A percentile compares a stretch with the other conserved stretches of the same genome.
Evolutionary conservation across 2,329 filamentous ascomycete species (phyloP).

Genomic region (Curvularia hawaiiensis): DNA sequence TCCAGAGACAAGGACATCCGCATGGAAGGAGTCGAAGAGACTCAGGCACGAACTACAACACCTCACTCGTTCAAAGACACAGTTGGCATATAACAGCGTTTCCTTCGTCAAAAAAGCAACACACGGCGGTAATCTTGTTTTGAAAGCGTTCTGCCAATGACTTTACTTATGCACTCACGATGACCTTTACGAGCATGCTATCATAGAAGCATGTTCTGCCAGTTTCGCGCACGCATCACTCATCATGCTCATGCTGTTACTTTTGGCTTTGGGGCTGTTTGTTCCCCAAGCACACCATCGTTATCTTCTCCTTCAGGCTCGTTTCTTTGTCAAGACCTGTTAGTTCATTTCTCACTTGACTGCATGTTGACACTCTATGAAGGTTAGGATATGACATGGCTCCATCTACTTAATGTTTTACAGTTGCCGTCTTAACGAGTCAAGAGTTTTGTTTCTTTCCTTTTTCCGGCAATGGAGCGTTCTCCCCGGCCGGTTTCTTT

Average conservation of each 20-base stretch:
- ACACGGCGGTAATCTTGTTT: constrained; percentile 46
- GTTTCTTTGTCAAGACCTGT: constrained; percentile 26
- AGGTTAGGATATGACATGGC: constrained; percentile 40
- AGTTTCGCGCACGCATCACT: constrained; percentile 23
- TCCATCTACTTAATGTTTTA: constrained; percentile 44
- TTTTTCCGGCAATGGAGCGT: constrained; percentile 13
- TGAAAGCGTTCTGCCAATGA: constrained; percentile 46
- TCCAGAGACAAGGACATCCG: constrained; percentile 41
- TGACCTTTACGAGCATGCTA: constrained; percentile 45
- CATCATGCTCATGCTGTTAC: constrained; percentile 21
- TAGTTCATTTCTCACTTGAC: constrained; percentile 26
- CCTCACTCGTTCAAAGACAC: constrained; percentile 52
- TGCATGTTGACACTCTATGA: constrained; percentile 39
- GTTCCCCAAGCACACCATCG: constrained; percentile 21
- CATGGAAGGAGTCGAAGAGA: constrained; percentile 48
- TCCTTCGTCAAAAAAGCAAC: constrained; percentile 46
- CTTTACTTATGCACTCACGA: constrained; percentile 46
- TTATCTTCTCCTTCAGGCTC: constrained; percentile 17
- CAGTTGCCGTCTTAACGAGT: constrained; percentile 43
- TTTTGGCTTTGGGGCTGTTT: constrained; percentile 11
- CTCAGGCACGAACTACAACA: constrained; percentile 47
- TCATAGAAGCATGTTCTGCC: constrained; percentile 45
- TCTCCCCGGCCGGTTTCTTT: constrained; percentile 20
- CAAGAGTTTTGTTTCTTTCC: constrained; percentile 21
- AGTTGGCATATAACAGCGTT: constrained; percentile 50